Evolutionary conservation across 2,329 filamentous ascomycete species (phyloP).

Genomic region (Metarhizium brunneum): DNA sequence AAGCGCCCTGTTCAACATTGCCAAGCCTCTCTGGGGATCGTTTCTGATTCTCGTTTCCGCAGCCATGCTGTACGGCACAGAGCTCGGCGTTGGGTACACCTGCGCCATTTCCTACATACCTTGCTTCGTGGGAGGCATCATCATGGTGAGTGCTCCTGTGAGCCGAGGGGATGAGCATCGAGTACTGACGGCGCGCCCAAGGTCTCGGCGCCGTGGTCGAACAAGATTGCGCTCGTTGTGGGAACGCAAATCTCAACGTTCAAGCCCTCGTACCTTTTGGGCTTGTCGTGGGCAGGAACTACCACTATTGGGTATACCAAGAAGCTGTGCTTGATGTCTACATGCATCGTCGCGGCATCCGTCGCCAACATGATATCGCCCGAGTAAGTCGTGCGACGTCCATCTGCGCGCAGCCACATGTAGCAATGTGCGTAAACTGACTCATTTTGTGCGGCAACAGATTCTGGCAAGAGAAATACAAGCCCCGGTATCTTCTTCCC

Average conservation of each 20-base stretch:
- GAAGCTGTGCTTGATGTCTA: conserved; percentile 14
- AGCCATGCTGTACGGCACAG: conserved; percentile 11
- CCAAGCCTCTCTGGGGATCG: conserved; percentile 13
- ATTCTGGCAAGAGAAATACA: conserved; percentile 15
- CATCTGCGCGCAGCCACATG: neutral
- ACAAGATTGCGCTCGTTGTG: conserved; percentile 18
- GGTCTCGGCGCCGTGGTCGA: conserved; percentile 15
- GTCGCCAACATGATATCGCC: conserved; percentile 19
- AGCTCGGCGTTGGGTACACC: conserved; percentile 15
- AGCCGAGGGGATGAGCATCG: neutral
- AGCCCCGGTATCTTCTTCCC: conserved; percentile 12
- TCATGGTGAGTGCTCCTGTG: conserved; percentile 7
- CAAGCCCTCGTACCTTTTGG: conserved; percentile 18
- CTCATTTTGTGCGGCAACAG: neutral
- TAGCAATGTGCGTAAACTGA: neutral
- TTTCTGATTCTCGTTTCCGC: conserved; percentile 13
- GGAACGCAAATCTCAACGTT: conserved; percentile 20
- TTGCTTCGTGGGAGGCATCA: conserved; percentile 14
- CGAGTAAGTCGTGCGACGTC: conserved; percentile 12
- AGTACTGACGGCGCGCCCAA: neutral
- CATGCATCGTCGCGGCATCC: conserved; percentile 13
- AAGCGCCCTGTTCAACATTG: conserved; percentile 16
- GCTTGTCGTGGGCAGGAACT: conserved; percentile 17
- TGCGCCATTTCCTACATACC: conserved; percentile 17
- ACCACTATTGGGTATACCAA: conserved; percentile 15